Evolutionary conservation across 2,329 filamentous ascomycete species (phyloP).

Genomic region (Cordyceps cicadae): DNA sequence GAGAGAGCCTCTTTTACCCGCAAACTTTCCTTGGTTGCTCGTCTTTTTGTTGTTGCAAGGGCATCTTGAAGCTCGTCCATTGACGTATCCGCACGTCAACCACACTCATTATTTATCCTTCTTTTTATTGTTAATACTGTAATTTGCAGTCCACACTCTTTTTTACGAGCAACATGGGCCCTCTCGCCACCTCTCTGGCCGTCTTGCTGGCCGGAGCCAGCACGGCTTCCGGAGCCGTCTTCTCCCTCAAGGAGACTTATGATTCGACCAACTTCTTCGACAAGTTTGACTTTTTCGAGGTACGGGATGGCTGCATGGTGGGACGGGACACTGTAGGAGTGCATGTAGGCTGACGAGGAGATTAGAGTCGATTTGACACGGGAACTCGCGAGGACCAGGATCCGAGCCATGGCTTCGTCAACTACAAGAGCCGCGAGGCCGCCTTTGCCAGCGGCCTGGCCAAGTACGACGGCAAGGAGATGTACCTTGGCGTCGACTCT

Average conservation of each 20-base stretch:
- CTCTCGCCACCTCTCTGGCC: not conserved
- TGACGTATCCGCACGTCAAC: slow-evolving; percentile 11
- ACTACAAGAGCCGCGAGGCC: slow-evolving; percentile 34
- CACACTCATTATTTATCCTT: slow-evolving; percentile 4
- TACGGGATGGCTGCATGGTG: slow-evolving; percentile 16
- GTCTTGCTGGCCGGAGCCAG: slow-evolving; percentile 2
- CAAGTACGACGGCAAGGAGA: slow-evolving; percentile 23
- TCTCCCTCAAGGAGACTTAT: not conserved
- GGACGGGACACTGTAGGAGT: not conserved
- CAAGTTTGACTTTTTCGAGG: slow-evolving; percentile 37
- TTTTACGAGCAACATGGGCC: not conserved
- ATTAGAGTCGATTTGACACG: slow-evolving; percentile 13
- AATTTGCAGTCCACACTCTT: not conserved
- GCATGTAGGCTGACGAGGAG: not conserved
- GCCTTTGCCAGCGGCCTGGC: slow-evolving; percentile 29
- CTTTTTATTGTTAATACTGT: not conserved
- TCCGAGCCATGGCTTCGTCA: slow-evolving; percentile 57
- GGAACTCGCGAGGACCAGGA: slow-evolving; percentile 32
- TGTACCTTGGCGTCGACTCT: slow-evolving; percentile 33
- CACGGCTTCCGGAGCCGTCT: slow-evolving; percentile 2
- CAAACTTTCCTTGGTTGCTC: not conserved
- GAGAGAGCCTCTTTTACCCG: not conserved
- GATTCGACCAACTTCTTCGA: slow-evolving; percentile 35
- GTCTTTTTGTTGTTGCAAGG: not conserved
- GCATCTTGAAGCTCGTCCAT: slow-evolving; percentile 6